Evolutionary conservation across 305 asterid genomes (phyloP).

Genomic region (Vinca major): DNA sequence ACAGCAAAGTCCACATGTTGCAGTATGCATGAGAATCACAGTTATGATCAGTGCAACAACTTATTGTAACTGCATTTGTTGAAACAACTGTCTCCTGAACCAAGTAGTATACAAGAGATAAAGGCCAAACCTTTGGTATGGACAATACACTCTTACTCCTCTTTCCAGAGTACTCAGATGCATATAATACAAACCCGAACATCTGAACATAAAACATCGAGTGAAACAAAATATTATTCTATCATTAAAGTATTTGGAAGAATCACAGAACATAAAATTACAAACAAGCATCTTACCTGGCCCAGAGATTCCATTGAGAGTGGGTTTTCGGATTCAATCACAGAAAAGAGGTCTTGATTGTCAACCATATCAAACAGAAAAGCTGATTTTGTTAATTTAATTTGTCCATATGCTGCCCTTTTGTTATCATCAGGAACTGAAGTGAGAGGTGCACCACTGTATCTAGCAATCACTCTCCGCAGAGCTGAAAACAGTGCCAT

Average conservation of each 20-base stretch:
- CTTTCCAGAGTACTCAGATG: slow-evolving; percentile 53
- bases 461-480: slow-evolving; percentile 60
- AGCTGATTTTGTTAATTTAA: slow-evolving; percentile 43
- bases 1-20: not conserved
- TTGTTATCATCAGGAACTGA: slow-evolving; percentile 54
- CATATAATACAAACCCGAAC: slow-evolving; percentile 71
- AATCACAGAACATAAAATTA: slow-evolving; percentile 11
- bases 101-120: slow-evolving; percentile 5
- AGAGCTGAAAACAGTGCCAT: slow-evolving; percentile 56
- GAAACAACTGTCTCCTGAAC: not conserved
- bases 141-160: slow-evolving; percentile 40
- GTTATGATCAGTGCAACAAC: not conserved
- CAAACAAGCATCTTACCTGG: slow-evolving; percentile 40
- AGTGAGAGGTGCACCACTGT: slow-evolving; percentile 39
- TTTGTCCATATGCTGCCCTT: slow-evolving; percentile 59
- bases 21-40: not conserved
- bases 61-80: not conserved
- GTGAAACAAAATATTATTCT: slow-evolving; percentile 17
- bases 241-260: slow-evolving; percentile 17
- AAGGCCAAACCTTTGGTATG: slow-evolving; percentile 58
- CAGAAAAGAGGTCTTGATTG: slow-evolving; percentile 26
- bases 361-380: slow-evolving; percentile 44
- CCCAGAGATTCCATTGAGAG: slow-evolving; percentile 74
- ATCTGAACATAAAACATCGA: slow-evolving; percentile 43
- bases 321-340: slow-evolving; percentile 61